Base-by-base conservation (phyloP, 2,329 filamentous ascomycete species). In the Cordyceps tenuipes region DNA sequence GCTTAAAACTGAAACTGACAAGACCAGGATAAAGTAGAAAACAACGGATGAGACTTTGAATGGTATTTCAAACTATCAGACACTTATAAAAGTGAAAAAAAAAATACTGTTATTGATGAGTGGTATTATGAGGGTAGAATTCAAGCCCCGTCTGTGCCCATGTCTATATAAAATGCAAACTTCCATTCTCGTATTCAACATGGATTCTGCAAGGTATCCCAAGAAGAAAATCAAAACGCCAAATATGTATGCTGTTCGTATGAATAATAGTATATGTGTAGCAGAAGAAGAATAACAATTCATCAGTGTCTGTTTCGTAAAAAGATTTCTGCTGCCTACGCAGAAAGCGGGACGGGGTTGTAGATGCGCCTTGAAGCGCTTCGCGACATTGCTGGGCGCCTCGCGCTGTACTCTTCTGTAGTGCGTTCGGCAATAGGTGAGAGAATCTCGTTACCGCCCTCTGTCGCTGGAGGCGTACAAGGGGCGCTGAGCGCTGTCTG, bases 401-500 rank as follows among this genome's bases (percentile, higher is more conserved):
- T 46, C 29, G 36, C 26, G 39, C 4, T 50, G 39, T 46, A 48
- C 13, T 55, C 51, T 41, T 59, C 56, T 6, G 44, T 43, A n/a
- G 21, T 60, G 34, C 69, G 67, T 62, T 74, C 73, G 0, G 68
- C 67, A 12, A 75, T 71, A 23, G 72, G 67, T 10, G 68, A 62
- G 23, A 75, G 59, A 6, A 68, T 64, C 43, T 73, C 70, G 15
- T 62, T 44, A 31, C 62, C 60, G 17, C 63, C 54, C 5, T 77
- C 73, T 4, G 65, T 68, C 21, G 72, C 72, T 1, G 75, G 75
- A 1, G 80, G 77, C 13, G 80, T 79, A 21, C 71, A 70, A 6
- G 83, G 82, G 31, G 77, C 77, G 65, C 78, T 82, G 48, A 82
- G 73, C 0, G 83, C 86, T 2, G 86, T 81, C 60, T 80, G 74